Evolutionary conservation across 2,329 filamentous ascomycete species (phyloP).

Genomic region (Pleomassaria siparia): DNA sequence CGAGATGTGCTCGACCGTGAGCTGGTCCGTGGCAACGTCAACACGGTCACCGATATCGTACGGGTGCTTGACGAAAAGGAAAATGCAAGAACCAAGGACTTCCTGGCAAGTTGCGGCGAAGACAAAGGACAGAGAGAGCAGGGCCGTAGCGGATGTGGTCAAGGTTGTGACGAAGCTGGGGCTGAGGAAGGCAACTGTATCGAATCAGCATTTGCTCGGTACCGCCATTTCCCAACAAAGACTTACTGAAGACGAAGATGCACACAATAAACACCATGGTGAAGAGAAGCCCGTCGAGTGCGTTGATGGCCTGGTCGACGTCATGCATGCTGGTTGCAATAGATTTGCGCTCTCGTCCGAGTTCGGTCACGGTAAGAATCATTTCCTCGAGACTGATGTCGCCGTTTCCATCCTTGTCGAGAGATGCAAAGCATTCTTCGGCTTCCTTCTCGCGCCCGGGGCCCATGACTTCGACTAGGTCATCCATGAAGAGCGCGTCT

Average conservation of each 20-base stretch:
- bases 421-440: conserved; percentile 76
- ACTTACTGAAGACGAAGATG: conserved; percentile 77
- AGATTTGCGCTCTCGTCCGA: conserved; percentile 82
- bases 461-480: conserved; percentile 86
- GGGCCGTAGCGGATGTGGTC: conserved; percentile 84
- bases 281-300: conserved; percentile 83
- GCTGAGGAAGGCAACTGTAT: conserved; percentile 78
- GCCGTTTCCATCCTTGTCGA: conserved; percentile 88
- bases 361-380: conserved; percentile 81
- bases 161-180: conserved; percentile 81
- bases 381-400: conserved; percentile 96
- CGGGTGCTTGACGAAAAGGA: conserved; percentile 97
- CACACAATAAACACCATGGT: conserved; percentile 78
- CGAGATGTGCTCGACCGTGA: conserved; percentile 91
- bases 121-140: conserved; percentile 95
- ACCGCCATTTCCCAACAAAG: neutral
- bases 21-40: conserved; percentile 70
- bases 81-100: conserved; percentile 96
- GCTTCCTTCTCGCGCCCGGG: conserved; percentile 72
- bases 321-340: conserved; percentile 95
- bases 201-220: conserved; percentile 22
- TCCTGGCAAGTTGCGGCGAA: conserved; percentile 92
- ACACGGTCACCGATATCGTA: conserved; percentile 95
- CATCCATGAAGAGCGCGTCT: conserved; percentile 75
- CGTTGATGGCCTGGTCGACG: conserved; percentile 89